These are phyloP conservation scores for Aspergillus coremiiformis DNA, from an alignment of 495 filamentous ascomycete genomes.

Conservation along the genomic window DNA sequence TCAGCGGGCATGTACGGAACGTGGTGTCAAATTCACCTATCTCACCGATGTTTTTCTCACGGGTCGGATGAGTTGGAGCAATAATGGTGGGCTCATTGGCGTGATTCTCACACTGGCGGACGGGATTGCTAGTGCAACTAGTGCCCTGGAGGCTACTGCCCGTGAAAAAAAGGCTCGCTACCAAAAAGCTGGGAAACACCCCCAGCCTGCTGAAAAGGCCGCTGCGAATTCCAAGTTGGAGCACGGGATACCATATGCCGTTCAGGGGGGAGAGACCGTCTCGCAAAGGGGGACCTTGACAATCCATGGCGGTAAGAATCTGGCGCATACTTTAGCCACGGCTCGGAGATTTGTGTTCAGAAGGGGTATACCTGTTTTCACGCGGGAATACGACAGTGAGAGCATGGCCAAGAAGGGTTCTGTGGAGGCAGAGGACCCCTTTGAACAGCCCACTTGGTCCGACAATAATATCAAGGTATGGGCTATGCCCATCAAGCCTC, in stretches of 20 bases:
- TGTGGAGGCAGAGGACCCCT: constrained; percentile 23
- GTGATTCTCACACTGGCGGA: constrained; percentile 79
- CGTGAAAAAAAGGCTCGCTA: constrained; percentile 22
- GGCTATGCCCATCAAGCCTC: constrained; percentile 57
- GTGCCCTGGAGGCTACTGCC: constrained; percentile 22
- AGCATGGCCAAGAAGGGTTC: constrained; percentile 17
- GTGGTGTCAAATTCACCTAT: constrained; percentile 50
- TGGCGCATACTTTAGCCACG: constrained; percentile 71
- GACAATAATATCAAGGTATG: constrained; percentile 76
- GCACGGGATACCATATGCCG: constrained; percentile 3
- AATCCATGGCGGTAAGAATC: constrained; percentile 71
- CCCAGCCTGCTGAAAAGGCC: constrained; percentile 11
- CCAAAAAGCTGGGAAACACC: constrained; percentile 22
- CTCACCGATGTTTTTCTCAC: constrained; percentile 73
- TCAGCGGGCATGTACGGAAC: constrained; percentile 67
- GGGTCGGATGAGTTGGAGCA: constrained; percentile 66
- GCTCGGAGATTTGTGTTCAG: constrained; percentile 86
- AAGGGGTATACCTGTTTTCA: constrained; percentile 62
- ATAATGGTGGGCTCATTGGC: constrained; percentile 73
- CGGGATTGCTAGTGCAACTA: constrained; percentile 25
- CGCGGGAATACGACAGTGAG: constrained; percentile 54
- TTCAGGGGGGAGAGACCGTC: constrained; percentile 8
- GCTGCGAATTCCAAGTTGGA: constrained; percentile 15
- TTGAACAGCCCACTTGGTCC: constrained; percentile 56
- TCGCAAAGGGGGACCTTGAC: constrained; percentile 36